Evolutionary conservation across 2,329 filamentous ascomycete genomes (phyloP).

Genomic region (Phoma herbarum): DNA sequence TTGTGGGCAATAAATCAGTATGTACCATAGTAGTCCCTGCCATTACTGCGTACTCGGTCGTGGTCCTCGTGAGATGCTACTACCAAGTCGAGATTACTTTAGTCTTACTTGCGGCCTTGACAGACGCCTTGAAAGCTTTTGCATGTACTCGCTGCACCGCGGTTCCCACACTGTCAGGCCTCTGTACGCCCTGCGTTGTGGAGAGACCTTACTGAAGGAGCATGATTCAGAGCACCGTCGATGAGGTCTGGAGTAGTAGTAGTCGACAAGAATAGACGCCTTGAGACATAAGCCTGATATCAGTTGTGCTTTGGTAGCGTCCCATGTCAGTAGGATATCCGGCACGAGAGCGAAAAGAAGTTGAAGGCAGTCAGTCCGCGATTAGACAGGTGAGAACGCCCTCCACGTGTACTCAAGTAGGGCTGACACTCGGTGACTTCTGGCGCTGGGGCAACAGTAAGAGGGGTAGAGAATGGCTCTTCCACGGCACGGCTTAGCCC

Average conservation of each 20-base stretch:
- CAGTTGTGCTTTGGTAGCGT: neutral
- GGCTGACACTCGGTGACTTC: constrained; percentile 28
- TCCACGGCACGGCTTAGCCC: neutral
- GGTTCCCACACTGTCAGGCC: neutral
- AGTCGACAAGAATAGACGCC: neutral
- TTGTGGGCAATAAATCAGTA: neutral
- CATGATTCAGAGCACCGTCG: neutral
- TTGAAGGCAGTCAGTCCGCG: neutral
- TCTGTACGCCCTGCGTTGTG: neutral
- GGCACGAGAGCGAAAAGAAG: neutral
- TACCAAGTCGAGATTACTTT: neutral
- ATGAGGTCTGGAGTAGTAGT: neutral
- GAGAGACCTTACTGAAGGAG: neutral
- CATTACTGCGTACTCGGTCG: neutral
- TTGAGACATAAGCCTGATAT: neutral
- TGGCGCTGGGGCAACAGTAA: neutral
- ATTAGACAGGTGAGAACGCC: neutral
- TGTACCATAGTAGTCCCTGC: neutral
- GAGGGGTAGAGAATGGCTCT: neutral
- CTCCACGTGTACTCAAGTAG: constrained; percentile 17
- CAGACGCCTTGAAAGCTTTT: neutral
- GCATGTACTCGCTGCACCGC: neutral
- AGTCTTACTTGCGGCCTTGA: neutral
- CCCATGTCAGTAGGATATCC: neutral
- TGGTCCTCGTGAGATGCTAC: neutral